These are phyloP conservation scores for Xerocomellus chrysenteron DNA, from an alignment of 768 basidiomycete genomes.

Conservation along the genomic window DNA sequence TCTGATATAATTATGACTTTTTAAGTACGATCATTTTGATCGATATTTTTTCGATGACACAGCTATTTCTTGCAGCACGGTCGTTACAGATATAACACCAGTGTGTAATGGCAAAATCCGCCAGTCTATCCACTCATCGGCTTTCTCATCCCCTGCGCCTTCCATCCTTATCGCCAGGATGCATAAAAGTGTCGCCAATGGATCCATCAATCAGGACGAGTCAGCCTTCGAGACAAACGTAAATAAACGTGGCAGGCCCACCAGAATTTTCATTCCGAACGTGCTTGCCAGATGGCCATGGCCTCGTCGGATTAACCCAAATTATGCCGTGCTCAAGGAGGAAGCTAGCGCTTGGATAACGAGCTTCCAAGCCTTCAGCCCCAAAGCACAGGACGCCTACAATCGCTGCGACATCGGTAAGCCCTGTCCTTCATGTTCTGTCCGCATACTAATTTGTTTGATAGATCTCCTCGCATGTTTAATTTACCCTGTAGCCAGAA, in stretches of 20 bases:
- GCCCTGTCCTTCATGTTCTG: background rate
- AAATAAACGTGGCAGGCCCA: background rate
- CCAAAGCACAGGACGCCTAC: slow-evolving; percentile 13
- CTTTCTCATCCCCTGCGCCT: too few species aligned
- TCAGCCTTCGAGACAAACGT: background rate
- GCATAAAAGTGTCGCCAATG: background rate
- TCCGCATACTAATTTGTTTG: background rate
- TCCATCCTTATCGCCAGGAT: too few species aligned
- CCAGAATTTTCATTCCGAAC: slow-evolving; percentile 13
- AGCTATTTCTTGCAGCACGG: too few species aligned
- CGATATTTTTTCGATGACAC: too few species aligned
- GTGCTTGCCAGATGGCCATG: slow-evolving; percentile 15
- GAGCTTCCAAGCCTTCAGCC: slow-evolving; percentile 7
- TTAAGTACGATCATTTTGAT: too few species aligned
- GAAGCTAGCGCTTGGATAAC: slow-evolving; percentile 9
- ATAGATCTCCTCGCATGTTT: slow-evolving; percentile 11
- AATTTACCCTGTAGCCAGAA: slow-evolving; percentile 2
- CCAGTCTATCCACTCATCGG: too few species aligned
- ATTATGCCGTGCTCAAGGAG: background rate
- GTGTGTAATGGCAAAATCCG: too few species aligned
- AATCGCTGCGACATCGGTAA: slow-evolving; percentile 11
- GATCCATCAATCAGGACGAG: too few species aligned
- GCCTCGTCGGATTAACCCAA: background rate
- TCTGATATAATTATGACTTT: too few species aligned
- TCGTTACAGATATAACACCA: too few species aligned